Evolutionary conservation across 2,329 filamentous ascomycete species (phyloP).

Genomic region (Onygenales sp.): DNA sequence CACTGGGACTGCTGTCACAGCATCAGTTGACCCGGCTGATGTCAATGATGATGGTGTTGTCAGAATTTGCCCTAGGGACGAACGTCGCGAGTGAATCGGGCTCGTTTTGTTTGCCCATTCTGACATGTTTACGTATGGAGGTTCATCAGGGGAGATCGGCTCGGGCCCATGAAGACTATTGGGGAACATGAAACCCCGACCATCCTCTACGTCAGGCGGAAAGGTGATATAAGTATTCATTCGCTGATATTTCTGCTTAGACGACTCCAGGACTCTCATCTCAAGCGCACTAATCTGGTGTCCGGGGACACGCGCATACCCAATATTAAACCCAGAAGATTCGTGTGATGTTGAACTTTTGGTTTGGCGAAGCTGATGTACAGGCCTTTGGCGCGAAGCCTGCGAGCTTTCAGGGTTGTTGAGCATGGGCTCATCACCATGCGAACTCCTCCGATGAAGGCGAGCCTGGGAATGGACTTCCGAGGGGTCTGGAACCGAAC

Average conservation of each 20-base stretch:
- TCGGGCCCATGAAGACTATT: neutral
- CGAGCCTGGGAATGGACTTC: neutral
- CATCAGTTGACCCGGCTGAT: neutral
- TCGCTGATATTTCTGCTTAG: neutral
- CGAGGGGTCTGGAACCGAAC: neutral
- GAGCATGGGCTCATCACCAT: neutral
- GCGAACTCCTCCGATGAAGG: neutral
- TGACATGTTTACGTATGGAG: conserved; percentile 1
- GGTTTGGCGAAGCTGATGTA: conserved; percentile 1
- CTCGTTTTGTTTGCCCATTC: neutral
- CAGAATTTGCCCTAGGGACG: neutral
- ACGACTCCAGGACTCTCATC: neutral
- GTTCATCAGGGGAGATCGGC: neutral
- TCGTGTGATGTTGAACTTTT: conserved; percentile 1
- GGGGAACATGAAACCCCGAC: neutral
- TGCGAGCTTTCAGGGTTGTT: neutral
- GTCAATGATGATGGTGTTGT: neutral
- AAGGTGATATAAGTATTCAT: neutral
- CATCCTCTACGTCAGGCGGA: neutral
- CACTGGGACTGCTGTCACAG: neutral
- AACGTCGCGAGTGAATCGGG: neutral
- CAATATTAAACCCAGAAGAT: neutral
- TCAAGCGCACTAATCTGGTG: neutral
- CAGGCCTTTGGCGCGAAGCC: neutral
- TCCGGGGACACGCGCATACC: neutral